Evolutionary conservation across 2,329 filamentous ascomycete genomes (phyloP).

Genomic region (Microdochium bolleyi): DNA sequence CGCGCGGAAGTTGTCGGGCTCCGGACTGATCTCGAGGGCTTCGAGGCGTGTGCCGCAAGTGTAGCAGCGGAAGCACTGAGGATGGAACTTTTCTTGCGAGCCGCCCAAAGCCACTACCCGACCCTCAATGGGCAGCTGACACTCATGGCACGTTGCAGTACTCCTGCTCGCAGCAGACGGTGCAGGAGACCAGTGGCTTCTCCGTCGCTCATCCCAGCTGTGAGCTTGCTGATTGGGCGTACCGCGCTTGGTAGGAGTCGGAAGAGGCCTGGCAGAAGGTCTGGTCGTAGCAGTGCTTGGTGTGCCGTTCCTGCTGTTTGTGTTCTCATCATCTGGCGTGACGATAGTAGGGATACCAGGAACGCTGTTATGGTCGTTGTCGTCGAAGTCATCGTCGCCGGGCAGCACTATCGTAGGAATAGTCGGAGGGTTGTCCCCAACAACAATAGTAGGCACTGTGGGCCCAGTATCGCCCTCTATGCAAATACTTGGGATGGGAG

Average conservation of each 20-base stretch:
- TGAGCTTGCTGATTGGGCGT: conserved; percentile 20
- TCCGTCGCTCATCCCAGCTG: conserved; percentile 29
- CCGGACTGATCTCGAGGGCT: conserved; percentile 91
- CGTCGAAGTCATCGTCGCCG: conserved; percentile 14
- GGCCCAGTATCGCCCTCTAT: conserved; percentile 31
- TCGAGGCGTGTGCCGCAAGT: conserved; percentile 83
- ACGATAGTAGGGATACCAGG: conserved; percentile 32
- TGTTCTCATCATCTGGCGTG: conserved; percentile 31
- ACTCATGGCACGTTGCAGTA: conserved; percentile 76
- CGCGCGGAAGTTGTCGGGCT: conserved; percentile 64
- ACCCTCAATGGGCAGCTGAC: conserved; percentile 76
- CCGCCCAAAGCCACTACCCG: conserved; percentile 81
- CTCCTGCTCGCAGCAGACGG: conserved; percentile 36
- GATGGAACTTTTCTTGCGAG: conserved; percentile 71
- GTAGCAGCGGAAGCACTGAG: conserved; percentile 86
- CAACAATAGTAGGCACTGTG: conserved; percentile 43
- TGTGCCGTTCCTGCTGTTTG: conserved; percentile 4
- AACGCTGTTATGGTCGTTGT: conserved; percentile 8
- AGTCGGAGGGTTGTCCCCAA: conserved; percentile 28
- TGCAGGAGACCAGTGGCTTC: conserved; percentile 53
- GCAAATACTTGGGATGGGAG: conserved; percentile 34
- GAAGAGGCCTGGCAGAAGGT: conserved; percentile 35
- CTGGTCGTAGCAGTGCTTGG: conserved; percentile 8
- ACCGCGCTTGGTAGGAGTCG: conserved; percentile 28
- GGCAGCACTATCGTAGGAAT: conserved; percentile 33